phyloP scores from a whole-genome alignment of 192 early-diverging fungal species.

The Mortierella hygrophila region DNA sequence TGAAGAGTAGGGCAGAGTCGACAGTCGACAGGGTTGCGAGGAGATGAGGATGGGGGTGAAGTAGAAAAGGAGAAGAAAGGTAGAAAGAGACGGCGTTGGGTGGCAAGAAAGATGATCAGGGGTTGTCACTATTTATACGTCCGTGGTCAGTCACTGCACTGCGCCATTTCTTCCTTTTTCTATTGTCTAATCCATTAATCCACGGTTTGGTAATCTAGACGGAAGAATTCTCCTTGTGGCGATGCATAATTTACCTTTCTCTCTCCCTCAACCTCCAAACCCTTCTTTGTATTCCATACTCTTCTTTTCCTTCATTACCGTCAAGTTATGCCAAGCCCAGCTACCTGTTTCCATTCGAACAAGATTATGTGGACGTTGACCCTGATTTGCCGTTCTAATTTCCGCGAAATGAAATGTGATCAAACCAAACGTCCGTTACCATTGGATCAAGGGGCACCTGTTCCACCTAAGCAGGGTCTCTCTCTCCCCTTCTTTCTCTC shows the following conservation, averaged over 20 bases:
- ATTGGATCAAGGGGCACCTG: background rate
- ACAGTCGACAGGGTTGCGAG: background rate
- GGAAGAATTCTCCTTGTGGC: background rate
- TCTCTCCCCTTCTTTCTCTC: too few relatives aligned
- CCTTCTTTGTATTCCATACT: background rate
- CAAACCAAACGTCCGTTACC: background rate
- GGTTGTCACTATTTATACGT: background rate
- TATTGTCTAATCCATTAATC: too few relatives aligned
- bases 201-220: background rate
- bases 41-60: background rate
- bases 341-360: too few relatives aligned
- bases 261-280: background rate
- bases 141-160: background rate
- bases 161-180: background rate
- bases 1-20: background rate
- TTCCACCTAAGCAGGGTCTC: background rate
- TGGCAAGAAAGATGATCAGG: background rate
- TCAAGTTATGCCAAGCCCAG: background rate
- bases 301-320: background rate
- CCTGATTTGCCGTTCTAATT: slow-evolving; percentile 1
- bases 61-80: background rate
- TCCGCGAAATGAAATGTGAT: background rate
- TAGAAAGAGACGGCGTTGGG: background rate
- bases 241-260: background rate
- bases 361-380: background rate